Conservation (phyloP, 2,329 filamentous ascomycete species). For the Penicillium glabrum region DNA sequence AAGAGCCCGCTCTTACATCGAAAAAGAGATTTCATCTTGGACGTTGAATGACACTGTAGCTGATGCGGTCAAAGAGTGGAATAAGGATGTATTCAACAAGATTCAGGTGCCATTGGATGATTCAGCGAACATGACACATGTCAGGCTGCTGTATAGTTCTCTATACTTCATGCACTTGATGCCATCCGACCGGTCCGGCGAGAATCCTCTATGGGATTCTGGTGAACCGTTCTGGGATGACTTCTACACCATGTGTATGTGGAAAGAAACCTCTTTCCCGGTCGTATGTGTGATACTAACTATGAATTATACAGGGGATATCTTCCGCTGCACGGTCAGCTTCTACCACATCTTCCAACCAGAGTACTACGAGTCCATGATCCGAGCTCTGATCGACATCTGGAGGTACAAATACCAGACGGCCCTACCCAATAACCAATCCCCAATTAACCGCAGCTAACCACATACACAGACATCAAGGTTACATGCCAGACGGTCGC, state of each 20-base stretch:
- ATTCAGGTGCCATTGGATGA: constrained; percentile 38
- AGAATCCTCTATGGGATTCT: constrained; percentile 67
- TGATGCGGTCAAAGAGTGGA: constrained; percentile 59
- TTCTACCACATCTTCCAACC: constrained; percentile 68
- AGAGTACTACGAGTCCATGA: constrained; percentile 61
- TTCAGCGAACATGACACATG: constrained; percentile 30
- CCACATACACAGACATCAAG: constrained; percentile 36
- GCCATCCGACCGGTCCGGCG: constrained; percentile 68
- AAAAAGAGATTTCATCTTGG: constrained; percentile 64
- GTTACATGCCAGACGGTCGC: constrained; percentile 65
- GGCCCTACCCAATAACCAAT: no score
- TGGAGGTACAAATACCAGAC: constrained; percentile 50
- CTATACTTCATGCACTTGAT: constrained; percentile 66
- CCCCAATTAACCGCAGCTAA: no score
- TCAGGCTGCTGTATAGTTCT: constrained; percentile 33
- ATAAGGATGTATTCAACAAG: constrained; percentile 53
- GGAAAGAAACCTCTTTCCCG: background rate
- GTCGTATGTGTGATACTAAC: constrained; percentile 12
- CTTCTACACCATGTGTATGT: constrained; percentile 57
- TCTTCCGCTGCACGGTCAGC: constrained; percentile 65
- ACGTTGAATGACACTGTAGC: constrained; percentile 56
- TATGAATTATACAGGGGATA: constrained; percentile 51
- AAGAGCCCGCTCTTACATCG: constrained; percentile 65
- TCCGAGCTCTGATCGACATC: constrained; percentile 67
- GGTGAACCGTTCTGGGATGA: constrained; percentile 70